A percentile compares a stretch with the other conserved stretches of the same genome.
Conservation (phyloP, 257 asterid species). For the Penstemon eatonii region DNA sequence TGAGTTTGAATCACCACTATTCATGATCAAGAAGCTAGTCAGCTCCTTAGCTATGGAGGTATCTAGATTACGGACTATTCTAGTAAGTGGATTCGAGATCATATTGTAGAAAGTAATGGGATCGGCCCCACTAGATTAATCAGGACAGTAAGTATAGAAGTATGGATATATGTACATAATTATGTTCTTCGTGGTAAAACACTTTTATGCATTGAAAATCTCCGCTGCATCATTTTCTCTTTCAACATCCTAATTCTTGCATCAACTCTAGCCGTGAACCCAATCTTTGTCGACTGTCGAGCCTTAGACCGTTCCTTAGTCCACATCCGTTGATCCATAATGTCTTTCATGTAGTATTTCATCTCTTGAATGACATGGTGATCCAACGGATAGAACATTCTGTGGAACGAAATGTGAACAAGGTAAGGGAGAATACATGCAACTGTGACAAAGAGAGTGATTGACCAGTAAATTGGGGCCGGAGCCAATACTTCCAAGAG, state of each 20-base stretch:
- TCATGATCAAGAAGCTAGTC: too few relatives aligned
- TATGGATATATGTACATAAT: too few relatives aligned
- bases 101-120: too few relatives aligned
- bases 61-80: too few relatives aligned
- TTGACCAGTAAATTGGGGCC: slow-evolving; percentile 58
- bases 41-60: too few relatives aligned
- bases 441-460: slow-evolving; percentile 42
- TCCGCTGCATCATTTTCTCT: slow-evolving; percentile 50
- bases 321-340: slow-evolving; percentile 82
- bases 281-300: slow-evolving; percentile 60
- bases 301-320: slow-evolving; percentile 67
- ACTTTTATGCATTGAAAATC: slow-evolving; percentile 29
- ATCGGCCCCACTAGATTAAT: too few relatives aligned
- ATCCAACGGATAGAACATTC: slow-evolving; percentile 10
- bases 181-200: not conserved
- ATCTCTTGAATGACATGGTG: slow-evolving; percentile 12
- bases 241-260: slow-evolving; percentile 72
- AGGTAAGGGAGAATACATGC: slow-evolving; percentile 54
- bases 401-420: slow-evolving; percentile 29
- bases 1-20: too few relatives aligned
- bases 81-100: too few relatives aligned
- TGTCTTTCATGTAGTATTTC: slow-evolving; percentile 51
- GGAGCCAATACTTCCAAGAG: slow-evolving; percentile 80
- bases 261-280: slow-evolving; percentile 84
- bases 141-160: too few relatives aligned